Evolutionary conservation across 2,329 filamentous ascomycete species (phyloP).

Genomic region (Sarocladiaceae sp.): DNA sequence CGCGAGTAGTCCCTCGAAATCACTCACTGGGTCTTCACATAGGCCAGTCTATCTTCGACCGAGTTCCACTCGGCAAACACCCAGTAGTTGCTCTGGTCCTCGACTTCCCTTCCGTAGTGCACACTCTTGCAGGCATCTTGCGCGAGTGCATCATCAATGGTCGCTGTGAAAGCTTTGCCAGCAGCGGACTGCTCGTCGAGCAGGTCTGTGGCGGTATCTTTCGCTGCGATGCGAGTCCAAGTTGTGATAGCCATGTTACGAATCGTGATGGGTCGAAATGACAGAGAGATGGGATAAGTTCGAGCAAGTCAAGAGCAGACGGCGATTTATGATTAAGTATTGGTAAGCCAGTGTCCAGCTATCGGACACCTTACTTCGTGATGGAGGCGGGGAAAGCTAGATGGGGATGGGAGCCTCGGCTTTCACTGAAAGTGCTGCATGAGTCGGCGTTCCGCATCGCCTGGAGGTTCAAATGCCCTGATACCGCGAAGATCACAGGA

Average conservation of each 20-base stretch:
- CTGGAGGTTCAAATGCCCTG: no score
- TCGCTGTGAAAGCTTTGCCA: slow-evolving; percentile 4
- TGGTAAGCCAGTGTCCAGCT: no score
- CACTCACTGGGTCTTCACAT: slow-evolving; percentile 2
- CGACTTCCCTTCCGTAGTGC: background rate
- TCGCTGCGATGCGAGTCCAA: slow-evolving; percentile 1
- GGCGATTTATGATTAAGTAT: no score
- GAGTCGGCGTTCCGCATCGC: no score
- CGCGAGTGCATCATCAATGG: slow-evolving; percentile 3
- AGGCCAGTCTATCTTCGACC: slow-evolving; percentile 1
- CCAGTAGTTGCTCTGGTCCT: slow-evolving; percentile 2
- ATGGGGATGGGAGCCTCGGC: no score
- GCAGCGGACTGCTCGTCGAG: slow-evolving; percentile 1
- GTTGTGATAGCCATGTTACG: slow-evolving; percentile 2
- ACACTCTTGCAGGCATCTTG: background rate
- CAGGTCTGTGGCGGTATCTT: background rate
- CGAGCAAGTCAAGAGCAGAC: no score
- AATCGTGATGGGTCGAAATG: no score
- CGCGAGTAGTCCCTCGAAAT: no score
- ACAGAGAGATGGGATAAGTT: background rate
- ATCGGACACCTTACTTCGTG: no score
- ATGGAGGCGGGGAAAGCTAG: no score
- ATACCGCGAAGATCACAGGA: no score
- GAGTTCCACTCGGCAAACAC: slow-evolving; percentile 7
- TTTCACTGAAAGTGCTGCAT: no score